Percentiles rank a stretch among this genome's conserved stretches.
Conservation (phyloP, 495 filamentous ascomycete species). For the Bacidia rubella region DNA sequence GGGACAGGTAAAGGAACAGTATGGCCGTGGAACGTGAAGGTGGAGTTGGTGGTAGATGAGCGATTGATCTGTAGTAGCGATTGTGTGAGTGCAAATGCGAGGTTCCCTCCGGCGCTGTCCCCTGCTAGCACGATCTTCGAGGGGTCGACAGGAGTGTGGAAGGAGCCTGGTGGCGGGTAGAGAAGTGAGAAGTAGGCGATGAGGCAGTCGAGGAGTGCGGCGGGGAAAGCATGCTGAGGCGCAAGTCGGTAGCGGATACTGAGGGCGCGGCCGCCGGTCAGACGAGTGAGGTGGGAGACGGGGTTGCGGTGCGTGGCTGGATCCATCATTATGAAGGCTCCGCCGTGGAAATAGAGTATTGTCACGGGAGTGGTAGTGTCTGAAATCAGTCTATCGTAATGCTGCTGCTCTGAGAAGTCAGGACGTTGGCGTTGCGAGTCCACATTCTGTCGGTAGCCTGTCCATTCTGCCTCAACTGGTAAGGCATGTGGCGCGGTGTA, state of each 20-base stretch:
- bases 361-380: conserved; percentile 55
- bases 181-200: conserved; percentile 71
- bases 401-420: conserved; percentile 50
- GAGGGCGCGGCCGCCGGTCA: conserved; percentile 48
- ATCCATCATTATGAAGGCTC: conserved; percentile 71
- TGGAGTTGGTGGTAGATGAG: conserved; percentile 21
- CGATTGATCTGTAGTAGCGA: conserved; percentile 58
- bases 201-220: conserved; percentile 71
- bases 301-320: conserved; percentile 49
- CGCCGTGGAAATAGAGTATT: conserved; percentile 80
- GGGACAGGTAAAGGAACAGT: conserved; percentile 46
- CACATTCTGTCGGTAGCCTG: conserved; percentile 51
- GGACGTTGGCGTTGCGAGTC: conserved; percentile 40
- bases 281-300: conserved; percentile 32
- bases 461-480: conserved; percentile 76
- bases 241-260: conserved; percentile 79
- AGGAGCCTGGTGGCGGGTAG: conserved; percentile 59
- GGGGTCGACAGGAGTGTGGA: conserved; percentile 56
- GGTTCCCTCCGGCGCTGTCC: conserved; percentile 80
- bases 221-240: conserved; percentile 72
- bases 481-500: conserved; percentile 37
- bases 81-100: conserved; percentile 58
- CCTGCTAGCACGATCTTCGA: conserved; percentile 65
- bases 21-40: conserved; percentile 46
- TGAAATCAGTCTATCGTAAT: conserved; percentile 58